Base-by-base conservation (phyloP, 1,139 yeast species). In the Citeromyces hawaiiensis region DNA sequence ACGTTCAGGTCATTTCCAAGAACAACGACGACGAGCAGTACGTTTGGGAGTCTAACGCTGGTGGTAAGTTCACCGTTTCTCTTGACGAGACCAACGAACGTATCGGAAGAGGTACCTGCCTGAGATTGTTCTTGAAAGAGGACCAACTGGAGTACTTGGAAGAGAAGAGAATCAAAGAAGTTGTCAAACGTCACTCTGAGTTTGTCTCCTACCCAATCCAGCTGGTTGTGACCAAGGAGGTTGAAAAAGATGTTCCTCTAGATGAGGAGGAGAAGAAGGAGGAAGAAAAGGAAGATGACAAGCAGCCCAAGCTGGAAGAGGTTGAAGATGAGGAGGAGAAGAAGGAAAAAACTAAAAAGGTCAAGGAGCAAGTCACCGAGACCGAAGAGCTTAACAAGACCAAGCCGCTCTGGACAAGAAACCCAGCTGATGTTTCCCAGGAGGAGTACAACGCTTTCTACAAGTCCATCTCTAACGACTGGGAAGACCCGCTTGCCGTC, bases 401-500 rank as follows among this genome's bases (percentile, higher is more conserved):
- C 54, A 93, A 93, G 74, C 99, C 99, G 51, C 73, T 93, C 62
- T 93, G 99, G 99, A 91, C 98, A 54, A 86, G 98, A 77, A 83
- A 81, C 74, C 98, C 99, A 63, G 70, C 93, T 55, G 99, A 93
- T 49, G 94, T 93, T 54, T 77, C 96, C 52, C 93, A 87, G 73
- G 98, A 93, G 52, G 99, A 93, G 71, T 93, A 93, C 76, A 91
- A 93, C 60, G 94, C 97, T 47, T 93, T 93, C 83, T 93, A 93
- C 83, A 93, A 93, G 76, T 86, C 97, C 41, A 91, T 93, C 59
- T 88, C 98, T 44, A 93, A 93, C 69, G 99, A 93, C 68, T 93
- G 98, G 98, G 98, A 91, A 73, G 98, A 91, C 64, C 99, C 96
- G 69, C 79, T 91, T 64, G 97, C 97, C 52, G 97, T 91, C 55